Evolutionary conservation across 2,329 filamentous ascomycete species (phyloP).

Genomic region (Akanthomyces dipterigenus): DNA sequence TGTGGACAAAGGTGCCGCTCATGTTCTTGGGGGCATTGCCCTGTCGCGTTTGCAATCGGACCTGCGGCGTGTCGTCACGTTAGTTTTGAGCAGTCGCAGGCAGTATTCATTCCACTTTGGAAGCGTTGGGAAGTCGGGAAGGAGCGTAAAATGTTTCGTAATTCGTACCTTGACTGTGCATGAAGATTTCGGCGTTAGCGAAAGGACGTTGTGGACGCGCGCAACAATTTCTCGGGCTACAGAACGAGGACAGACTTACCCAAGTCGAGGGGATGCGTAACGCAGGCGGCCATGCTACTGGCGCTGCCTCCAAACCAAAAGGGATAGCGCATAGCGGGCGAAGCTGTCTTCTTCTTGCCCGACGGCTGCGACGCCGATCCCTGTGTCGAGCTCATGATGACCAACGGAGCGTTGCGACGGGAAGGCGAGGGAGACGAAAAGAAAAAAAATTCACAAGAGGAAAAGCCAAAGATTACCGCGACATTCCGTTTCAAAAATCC

Average conservation of each 20-base stretch:
- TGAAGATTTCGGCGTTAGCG: conserved; percentile 18
- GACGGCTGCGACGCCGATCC: conserved; percentile 16
- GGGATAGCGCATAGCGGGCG: conserved; percentile 52
- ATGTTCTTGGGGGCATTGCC: conserved; percentile 72
- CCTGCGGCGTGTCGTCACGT: conserved; percentile 39
- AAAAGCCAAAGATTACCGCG: background rate
- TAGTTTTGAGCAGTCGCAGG: conserved; percentile 3
- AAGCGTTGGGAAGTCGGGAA: background rate
- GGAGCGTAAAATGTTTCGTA: background rate
- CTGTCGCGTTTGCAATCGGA: conserved; percentile 79
- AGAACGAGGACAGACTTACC: conserved; percentile 46
- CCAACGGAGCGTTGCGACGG: background rate
- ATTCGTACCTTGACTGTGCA: conserved; percentile 43
- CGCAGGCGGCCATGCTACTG: conserved; percentile 81
- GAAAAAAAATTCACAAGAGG: background rate
- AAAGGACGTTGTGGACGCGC: background rate
- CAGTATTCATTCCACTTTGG: background rate
- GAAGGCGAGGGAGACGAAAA: background rate
- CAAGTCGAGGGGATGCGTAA: conserved; percentile 90
- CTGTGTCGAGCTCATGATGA: conserved; percentile 9
- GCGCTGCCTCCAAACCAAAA: conserved; percentile 98
- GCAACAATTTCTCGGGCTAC: background rate
- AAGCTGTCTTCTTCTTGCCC: conserved; percentile 30
- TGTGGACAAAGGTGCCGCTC: conserved; percentile 77
- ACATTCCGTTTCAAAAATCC: background rate